Base-by-base conservation (phyloP, 2,329 filamentous ascomycete genomes). In the Fusarium sp. region DNA sequence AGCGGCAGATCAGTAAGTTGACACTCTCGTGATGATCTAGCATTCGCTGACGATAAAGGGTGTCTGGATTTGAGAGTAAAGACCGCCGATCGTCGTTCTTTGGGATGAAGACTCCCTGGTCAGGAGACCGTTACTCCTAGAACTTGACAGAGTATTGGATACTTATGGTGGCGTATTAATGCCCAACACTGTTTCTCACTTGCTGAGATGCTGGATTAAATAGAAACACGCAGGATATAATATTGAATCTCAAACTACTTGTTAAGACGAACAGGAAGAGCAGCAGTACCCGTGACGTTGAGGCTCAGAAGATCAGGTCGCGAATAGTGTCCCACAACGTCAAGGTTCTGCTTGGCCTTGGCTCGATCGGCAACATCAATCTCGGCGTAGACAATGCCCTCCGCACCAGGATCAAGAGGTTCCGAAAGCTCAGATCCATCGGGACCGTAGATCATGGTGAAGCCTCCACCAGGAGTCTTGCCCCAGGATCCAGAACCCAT, bases 221-320 rank as follows among this genome's bases (percentile, higher is more conserved):
- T 27, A 47, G 14, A 27, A 4, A 10, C 8, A 25, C 20, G 14
- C 8, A 47, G 5, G 3, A 27, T 17, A 17, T 47, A 27, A 6
- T 27, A 50, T 50, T 27, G 14, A 27, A 50, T 17, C 45, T 54
- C 1, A 54, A 20, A 54, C 50, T 54, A 65, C 15, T 65, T 43
- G n/a, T 6, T 54, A 20, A 66, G 43, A 20, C 52, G 64, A 27
- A 66, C 45, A n/a, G 64, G 58, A n/a, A 43, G 7, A 27, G 68
- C 68, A 1, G 61, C 65, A 32, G 60, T 38, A 8, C 27, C 32
- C 2, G 65, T 83, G 6, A 84, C 82, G 52, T 81, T 71, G 65
- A 85, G 77, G 63, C 83, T 84, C 35, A 84, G 72, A 66, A 83
- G 78, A 64, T 85, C 84, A 8, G 82, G 82, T 35, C 82, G 78